Percentiles rank a stretch among this genome's conserved stretches.
phyloP scores from a whole-genome alignment of 768 basidiomycete species.

The Termitomyces sp. region DNA sequence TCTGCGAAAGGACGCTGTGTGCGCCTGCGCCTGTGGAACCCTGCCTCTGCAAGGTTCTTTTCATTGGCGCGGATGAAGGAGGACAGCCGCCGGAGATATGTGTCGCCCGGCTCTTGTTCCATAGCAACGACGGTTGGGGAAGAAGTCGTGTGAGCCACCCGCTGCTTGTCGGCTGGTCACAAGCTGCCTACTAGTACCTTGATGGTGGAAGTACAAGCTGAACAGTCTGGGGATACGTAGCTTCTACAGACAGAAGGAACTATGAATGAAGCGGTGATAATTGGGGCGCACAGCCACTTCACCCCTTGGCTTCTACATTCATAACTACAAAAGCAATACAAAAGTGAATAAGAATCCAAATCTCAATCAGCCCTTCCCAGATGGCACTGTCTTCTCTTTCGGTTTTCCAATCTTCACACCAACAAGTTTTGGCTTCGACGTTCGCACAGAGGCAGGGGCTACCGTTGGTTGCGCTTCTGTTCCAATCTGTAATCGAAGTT shows the following conservation, averaged over 20 bases:
- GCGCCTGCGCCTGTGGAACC: constrained; percentile 44
- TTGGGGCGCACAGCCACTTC: not conserved
- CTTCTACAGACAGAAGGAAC: not conserved
- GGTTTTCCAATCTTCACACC: constrained; percentile 37
- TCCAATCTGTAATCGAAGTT: constrained; percentile 6
- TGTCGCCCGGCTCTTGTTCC: constrained; percentile 62
- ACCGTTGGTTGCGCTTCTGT: constrained; percentile 3
- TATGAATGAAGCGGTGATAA: not conserved
- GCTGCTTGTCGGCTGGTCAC: constrained; percentile 5
- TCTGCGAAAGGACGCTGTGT: constrained; percentile 26
- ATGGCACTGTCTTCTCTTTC: constrained; percentile 21
- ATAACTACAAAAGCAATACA: not conserved
- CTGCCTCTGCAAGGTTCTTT: constrained; percentile 63
- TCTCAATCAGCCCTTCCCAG: not conserved
- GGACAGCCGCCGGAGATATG: constrained; percentile 66
- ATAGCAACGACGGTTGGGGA: constrained; percentile 16
- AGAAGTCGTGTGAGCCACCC: constrained; percentile 12
- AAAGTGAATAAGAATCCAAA: not conserved
- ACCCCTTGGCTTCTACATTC: not conserved
- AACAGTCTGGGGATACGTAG: not conserved
- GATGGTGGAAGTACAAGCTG: not conserved
- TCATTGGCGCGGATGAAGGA: constrained; percentile 72
- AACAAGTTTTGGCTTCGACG: constrained; percentile 22
- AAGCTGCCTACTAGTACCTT: constrained; percentile 1
- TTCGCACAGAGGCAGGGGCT: constrained; percentile 1